Evolutionary conservation across 2,329 filamentous ascomycete genomes (phyloP).

Genomic region (Microdochium paspali): DNA sequence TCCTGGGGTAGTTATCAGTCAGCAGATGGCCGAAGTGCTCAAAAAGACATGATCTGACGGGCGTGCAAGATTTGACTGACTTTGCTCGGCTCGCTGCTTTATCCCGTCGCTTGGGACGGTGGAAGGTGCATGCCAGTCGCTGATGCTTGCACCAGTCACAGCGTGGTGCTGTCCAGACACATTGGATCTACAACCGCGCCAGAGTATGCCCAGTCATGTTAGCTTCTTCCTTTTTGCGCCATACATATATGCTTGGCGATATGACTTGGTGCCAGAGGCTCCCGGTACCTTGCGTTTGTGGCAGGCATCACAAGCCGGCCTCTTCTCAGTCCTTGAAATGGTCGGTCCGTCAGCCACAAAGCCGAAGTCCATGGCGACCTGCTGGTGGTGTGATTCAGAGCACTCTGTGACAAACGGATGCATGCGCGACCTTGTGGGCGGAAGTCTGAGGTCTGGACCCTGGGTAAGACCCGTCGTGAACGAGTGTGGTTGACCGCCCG

Average conservation of each 20-base stretch:
- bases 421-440: too few relatives aligned
- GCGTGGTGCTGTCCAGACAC: conserved; percentile 28
- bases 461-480: too few relatives aligned
- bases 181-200: conserved; percentile 32
- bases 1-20: too few relatives aligned
- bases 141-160: conserved; percentile 44
- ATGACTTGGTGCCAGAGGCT: not conserved
- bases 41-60: too few relatives aligned
- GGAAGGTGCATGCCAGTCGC: conserved; percentile 35
- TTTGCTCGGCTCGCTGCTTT: conserved; percentile 9
- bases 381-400: not conserved
- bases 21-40: too few relatives aligned
- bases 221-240: not conserved
- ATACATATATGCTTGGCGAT: not conserved
- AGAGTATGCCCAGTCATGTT: not conserved
- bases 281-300: conserved; percentile 33
- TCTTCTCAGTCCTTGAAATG: conserved; percentile 5
- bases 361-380: not conserved
- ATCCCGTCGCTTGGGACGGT: conserved; percentile 15
- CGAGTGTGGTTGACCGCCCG: too few relatives aligned
- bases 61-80: too few relatives aligned
- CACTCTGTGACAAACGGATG: too few relatives aligned
- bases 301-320: conserved; percentile 37
- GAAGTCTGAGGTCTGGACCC: too few relatives aligned
- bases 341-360: not conserved